Evolutionary conservation across 192 early-diverging fungal genomes (phyloP).

Genomic region (Backusella morwellensis): DNA sequence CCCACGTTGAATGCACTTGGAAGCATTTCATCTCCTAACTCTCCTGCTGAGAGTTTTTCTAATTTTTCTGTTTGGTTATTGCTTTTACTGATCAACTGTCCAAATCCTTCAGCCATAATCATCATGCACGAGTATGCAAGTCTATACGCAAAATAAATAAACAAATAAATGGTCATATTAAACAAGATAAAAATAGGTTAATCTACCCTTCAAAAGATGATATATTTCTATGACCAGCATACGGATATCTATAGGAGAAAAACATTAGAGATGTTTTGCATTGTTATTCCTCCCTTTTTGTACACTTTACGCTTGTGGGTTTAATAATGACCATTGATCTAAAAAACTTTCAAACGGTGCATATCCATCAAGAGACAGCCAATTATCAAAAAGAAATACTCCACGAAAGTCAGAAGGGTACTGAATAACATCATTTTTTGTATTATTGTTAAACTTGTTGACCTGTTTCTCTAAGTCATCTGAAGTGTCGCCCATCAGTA

Average conservation of each 20-base stretch:
- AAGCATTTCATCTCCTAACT: constrained; percentile 33
- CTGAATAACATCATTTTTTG: neutral
- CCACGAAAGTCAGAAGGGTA: constrained; percentile 28
- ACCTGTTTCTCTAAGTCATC: constrained; percentile 20
- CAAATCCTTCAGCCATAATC: constrained; percentile 47
- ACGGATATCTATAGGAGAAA: constrained; percentile 36
- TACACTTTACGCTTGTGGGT: constrained; percentile 33
- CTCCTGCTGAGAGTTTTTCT: constrained; percentile 30
- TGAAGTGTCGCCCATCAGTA: constrained; percentile 42
- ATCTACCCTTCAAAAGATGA: constrained; percentile 46
- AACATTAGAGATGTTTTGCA: neutral
- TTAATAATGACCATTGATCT: constrained; percentile 38
- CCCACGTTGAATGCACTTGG: constrained; percentile 43
- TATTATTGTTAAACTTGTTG: constrained; percentile 20
- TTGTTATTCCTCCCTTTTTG: neutral
- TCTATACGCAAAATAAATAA: constrained; percentile 15
- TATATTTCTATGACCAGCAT: constrained; percentile 44
- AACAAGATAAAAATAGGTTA: neutral
- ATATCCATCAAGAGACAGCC: constrained; percentile 42
- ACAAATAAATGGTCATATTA: too few species aligned
- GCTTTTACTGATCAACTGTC: constrained; percentile 30
- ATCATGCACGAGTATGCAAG: constrained; percentile 55
- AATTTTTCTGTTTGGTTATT: constrained; percentile 27
- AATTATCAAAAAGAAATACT: constrained; percentile 46
- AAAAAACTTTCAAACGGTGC: constrained; percentile 45